Percentiles rank a stretch among this genome's conserved stretches.
Conservation (phyloP, 768 basidiomycete genomes). For the Tylopilus vinaceipallidus region DNA sequence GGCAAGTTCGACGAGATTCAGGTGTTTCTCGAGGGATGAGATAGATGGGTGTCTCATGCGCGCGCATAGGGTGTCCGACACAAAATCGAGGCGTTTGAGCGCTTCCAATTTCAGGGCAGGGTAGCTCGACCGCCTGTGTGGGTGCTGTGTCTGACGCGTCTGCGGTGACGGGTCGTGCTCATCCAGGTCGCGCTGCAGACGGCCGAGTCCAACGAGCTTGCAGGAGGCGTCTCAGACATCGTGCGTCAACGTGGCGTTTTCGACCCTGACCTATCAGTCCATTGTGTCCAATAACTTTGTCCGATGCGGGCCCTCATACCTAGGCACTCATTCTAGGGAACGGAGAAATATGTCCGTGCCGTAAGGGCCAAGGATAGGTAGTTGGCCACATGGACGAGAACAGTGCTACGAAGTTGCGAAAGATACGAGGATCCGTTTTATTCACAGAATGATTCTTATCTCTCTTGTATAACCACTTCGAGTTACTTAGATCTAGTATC, state of each 20-base stretch:
- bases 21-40: constrained; percentile 25
- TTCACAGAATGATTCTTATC: too few relatives aligned
- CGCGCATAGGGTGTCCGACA: constrained; percentile 67
- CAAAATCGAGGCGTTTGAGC: constrained; percentile 81
- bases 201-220: constrained; percentile 69
- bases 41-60: background rate
- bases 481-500: too few relatives aligned
- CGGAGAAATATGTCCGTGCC: background rate
- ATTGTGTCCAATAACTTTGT: constrained; percentile 59
- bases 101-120: constrained; percentile 79
- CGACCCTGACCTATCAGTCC: constrained; percentile 83
- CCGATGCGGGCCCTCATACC: background rate
- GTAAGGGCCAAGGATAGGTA: too few relatives aligned
- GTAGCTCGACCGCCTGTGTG: constrained; percentile 29
- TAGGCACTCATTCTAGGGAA: background rate
- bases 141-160: background rate
- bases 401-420: too few relatives aligned
- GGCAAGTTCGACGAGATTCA: constrained; percentile 89
- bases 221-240: constrained; percentile 66
- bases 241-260: constrained; percentile 83
- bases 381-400: too few relatives aligned
- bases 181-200: constrained; percentile 89
- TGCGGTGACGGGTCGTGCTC: constrained; percentile 65
- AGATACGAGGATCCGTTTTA: too few relatives aligned
- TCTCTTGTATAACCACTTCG: too few relatives aligned